Base-by-base conservation (phyloP, 768 basidiomycete species). In the Tubosaeta brunneosetosa region DNA sequence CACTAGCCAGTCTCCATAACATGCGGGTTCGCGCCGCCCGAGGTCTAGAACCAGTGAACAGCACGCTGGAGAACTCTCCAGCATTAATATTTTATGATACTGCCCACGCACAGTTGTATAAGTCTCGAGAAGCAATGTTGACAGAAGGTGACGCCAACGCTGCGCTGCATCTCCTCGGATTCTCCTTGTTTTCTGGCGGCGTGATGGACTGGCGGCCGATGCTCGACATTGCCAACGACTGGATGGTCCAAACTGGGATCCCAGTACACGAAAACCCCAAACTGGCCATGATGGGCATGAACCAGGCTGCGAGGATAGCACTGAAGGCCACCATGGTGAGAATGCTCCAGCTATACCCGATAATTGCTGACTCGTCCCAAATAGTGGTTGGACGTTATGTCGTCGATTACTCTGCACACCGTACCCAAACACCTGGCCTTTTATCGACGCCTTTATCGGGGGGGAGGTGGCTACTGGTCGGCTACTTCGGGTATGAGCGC, bases 371-470 rank as follows among this genome's bases (percentile, higher is more conserved):
- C 51, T 51, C 51, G 50, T 53, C 60, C 36, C 52, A 32, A 54
- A 55, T 62, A 91, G 89, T 91, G 86, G 84, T 72, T 88, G 49
- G 90, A 92, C 65, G 78, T 88, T 56, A 81, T 90, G 66, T 77
- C 87, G 47, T 83, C 82, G 57, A 66, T 88, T 49, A 84, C 82
- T 22, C 64, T 77, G 53, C 71, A 74, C 59, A 79, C 80, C 47
- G 75, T 83, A 17, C 86, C 89, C 29, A 84, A 78, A 56, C 87
- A 84, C 65, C 69, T 86, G 44, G 64, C 71, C 25, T 74, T 91
- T 44, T 87, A 87, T 71, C 81, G 82, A 60, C 79, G 79, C 19
- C 71, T 92, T 41, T 79, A 90, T 55, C 79, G 79, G 12, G 76
- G 76, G 38, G 75, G 71, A 44, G 68, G 71, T 14, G 75, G 73